These are phyloP conservation scores for Staphylotrichum longicolle DNA, from an alignment of 495 filamentous ascomycete genomes.

Conservation along the genomic window DNA sequence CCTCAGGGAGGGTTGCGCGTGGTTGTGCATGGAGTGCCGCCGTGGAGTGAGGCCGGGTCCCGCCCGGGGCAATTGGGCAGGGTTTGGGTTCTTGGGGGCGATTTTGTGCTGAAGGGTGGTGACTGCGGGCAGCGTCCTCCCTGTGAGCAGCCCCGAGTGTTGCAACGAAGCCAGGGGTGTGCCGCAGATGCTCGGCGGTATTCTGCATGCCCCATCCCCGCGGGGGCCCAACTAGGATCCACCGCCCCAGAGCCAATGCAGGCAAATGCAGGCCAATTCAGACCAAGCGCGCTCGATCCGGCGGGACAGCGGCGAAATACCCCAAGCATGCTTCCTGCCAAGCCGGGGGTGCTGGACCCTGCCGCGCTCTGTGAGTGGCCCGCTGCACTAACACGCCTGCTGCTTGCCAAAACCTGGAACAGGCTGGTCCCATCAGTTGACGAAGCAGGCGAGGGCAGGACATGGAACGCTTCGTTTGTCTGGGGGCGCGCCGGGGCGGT, in stretches of 20 bases:
- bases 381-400: not conserved
- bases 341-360: slow-evolving; percentile 31
- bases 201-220: slow-evolving; percentile 29
- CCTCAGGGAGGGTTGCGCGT: not conserved
- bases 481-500: no score
- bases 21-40: not conserved
- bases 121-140: no score
- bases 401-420: slow-evolving; percentile 19
- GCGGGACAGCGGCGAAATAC: slow-evolving; percentile 39
- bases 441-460: not conserved
- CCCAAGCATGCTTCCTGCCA: slow-evolving; percentile 32
- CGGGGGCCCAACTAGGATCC: slow-evolving; percentile 16
- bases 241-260: no score
- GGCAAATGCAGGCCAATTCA: slow-evolving; percentile 5
- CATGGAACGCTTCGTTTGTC: slow-evolving; percentile 20
- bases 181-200: slow-evolving; percentile 33
- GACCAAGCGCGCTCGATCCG: slow-evolving; percentile 32
- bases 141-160: not conserved
- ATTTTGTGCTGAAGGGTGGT: no score
- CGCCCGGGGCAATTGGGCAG: no score
- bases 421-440: not conserved
- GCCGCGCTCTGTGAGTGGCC: slow-evolving; percentile 30
- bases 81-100: no score
- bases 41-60: not conserved
- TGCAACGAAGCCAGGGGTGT: slow-evolving; percentile 16